These are phyloP conservation scores for Venturia nashicola DNA, from an alignment of 2,329 filamentous ascomycete genomes.

Conservation along the genomic window DNA sequence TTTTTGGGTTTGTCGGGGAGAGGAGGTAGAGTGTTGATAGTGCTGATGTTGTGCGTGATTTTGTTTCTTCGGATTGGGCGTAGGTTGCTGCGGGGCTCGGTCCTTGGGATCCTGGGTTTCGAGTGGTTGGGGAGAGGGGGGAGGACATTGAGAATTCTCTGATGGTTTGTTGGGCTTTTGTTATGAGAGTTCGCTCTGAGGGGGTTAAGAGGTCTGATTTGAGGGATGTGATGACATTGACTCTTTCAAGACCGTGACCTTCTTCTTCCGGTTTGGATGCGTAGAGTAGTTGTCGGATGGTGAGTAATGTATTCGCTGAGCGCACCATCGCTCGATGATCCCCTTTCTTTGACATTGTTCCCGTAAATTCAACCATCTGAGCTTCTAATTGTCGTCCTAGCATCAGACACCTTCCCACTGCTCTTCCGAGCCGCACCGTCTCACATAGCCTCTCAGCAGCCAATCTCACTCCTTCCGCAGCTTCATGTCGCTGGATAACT, in stretches of 20 bases:
- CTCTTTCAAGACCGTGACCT: constrained; percentile 59
- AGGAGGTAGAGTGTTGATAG: constrained; percentile 68
- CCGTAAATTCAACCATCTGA: constrained; percentile 61
- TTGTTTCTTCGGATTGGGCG: constrained; percentile 59
- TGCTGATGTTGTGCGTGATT: constrained; percentile 60
- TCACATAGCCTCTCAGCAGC: constrained; percentile 71
- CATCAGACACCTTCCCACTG: constrained; percentile 66
- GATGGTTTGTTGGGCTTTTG: constrained; percentile 64
- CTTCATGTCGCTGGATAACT: constrained; percentile 72
- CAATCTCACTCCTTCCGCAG: constrained; percentile 68
- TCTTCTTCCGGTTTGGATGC: constrained; percentile 59
- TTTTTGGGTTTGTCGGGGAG: constrained; percentile 49
- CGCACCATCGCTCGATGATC: constrained; percentile 72
- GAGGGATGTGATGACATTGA: constrained; percentile 61
- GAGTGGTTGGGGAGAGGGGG: constrained; percentile 27
- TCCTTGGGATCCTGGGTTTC: not conserved
- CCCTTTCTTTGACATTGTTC: constrained; percentile 36
- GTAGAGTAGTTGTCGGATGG: constrained; percentile 59
- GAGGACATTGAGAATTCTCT: constrained; percentile 70
- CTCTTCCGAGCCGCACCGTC: constrained; percentile 63
- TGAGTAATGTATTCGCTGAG: constrained; percentile 67
- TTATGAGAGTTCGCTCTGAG: constrained; percentile 60
- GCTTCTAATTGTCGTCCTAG: constrained; percentile 77
- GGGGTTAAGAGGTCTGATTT: constrained; percentile 58
- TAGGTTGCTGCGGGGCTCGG: constrained; percentile 27